Evolutionary conservation across 2,329 filamentous ascomycete species (phyloP).

Genomic region (Plectosphaerella cucumerina): DNA sequence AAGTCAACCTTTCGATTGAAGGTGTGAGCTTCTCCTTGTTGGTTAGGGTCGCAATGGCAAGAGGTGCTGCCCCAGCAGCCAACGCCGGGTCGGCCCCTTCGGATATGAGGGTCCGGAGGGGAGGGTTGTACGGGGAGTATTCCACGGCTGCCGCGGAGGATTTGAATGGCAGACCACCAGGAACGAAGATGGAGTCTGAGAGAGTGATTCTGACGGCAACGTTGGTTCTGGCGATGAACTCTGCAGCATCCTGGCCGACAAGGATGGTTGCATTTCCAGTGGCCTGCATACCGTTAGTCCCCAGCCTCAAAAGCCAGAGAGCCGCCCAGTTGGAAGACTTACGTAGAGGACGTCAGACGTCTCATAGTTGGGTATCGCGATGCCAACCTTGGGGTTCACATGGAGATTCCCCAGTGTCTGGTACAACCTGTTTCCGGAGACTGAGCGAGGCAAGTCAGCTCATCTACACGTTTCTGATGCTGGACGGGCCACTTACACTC

Average conservation of each 20-base stretch:
- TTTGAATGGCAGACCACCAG: conserved; percentile 63
- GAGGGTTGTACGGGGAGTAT: conserved; percentile 75
- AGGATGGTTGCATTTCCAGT: conserved; percentile 68
- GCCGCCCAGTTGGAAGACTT: too few species aligned
- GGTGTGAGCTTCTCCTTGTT: conserved; percentile 59
- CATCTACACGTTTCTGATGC: background rate
- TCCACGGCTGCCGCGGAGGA: conserved; percentile 45
- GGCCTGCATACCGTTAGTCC: conserved; percentile 23
- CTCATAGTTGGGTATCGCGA: conserved; percentile 70
- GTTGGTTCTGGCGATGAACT: conserved; percentile 63
- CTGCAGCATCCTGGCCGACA: conserved; percentile 56
- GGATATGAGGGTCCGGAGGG: conserved; percentile 57
- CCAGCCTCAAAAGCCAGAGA: too few species aligned
- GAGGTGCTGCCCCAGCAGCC: background rate
- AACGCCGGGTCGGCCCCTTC: conserved; percentile 40
- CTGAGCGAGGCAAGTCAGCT: conserved; percentile 13
- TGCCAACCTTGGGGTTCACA: conserved; percentile 60
- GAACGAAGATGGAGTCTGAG: conserved; percentile 57
- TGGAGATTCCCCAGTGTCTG: conserved; percentile 78
- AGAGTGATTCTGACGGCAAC: conserved; percentile 68
- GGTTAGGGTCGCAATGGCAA: conserved; percentile 37
- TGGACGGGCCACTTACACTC: conserved; percentile 49
- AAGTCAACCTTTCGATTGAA: conserved; percentile 61
- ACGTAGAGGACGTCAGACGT: conserved; percentile 68
- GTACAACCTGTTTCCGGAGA: conserved; percentile 79